Percentiles rank a stretch among this genome's conserved stretches.
phyloP scores from a whole-genome alignment of 306 rosid genomes.

The Cucurbita ficifolia region DNA sequence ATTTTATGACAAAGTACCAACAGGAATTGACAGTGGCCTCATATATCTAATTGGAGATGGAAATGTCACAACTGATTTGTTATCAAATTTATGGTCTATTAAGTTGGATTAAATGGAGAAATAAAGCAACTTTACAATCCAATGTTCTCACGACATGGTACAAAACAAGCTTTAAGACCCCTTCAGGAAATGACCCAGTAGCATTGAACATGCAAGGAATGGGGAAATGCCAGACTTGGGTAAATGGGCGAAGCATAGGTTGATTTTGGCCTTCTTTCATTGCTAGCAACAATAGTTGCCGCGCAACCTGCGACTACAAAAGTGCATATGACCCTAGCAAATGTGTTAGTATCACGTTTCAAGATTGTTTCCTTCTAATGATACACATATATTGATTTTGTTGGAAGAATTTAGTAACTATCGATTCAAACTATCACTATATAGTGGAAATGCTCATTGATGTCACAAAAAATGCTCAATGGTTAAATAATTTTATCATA shows the following conservation, averaged over 20 bases:
- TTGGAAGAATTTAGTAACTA: conserved; percentile 34
- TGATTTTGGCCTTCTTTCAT: conserved; percentile 20
- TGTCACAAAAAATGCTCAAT: too few relatives aligned
- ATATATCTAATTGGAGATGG: not conserved
- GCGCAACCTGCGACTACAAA: conserved; percentile 36
- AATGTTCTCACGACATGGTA: conserved; percentile 4
- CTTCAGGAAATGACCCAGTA: not conserved
- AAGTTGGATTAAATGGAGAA: conserved; percentile 33
- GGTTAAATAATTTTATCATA: not conserved
- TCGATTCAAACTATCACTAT: conserved; percentile 15
- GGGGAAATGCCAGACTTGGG: not conserved
- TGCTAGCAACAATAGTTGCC: conserved; percentile 21
- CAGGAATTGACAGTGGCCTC: not conserved
- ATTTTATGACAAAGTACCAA: not conserved
- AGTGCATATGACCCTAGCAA: conserved; percentile 18
- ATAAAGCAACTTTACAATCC: conserved; percentile 10
- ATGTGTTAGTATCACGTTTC: conserved; percentile 46
- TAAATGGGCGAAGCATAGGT: not conserved
- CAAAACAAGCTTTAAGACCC: conserved; percentile 1
- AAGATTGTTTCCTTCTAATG: conserved; percentile 17
- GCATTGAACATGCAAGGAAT: not conserved
- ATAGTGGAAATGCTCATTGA: too few relatives aligned
- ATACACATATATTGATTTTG: conserved; percentile 22
- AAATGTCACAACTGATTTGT: not conserved
- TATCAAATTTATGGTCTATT: conserved; percentile 19